phyloP scores from a whole-genome alignment of 805 yeast genomes.

The Scheffersomyces lignosus region DNA sequence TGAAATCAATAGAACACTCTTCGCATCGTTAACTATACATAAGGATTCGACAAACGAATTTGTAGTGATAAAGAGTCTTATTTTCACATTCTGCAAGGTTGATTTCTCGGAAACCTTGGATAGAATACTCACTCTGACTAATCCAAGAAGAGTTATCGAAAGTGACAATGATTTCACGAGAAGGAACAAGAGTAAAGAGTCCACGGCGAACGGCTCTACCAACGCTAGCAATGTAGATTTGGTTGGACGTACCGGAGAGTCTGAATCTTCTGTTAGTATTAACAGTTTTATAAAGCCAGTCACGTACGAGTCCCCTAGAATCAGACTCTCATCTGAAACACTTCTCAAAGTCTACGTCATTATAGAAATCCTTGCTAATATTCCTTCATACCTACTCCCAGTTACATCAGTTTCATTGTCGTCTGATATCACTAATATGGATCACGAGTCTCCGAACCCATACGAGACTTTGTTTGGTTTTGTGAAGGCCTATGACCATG shows the following conservation, averaged over 20 bases:
- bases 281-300: no score
- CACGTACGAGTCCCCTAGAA: slow-evolving; percentile 14
- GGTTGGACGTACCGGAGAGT: no score
- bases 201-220: no score
- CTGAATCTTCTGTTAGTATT: no score
- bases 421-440: slow-evolving; percentile 27
- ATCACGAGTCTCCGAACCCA: slow-evolving; percentile 19
- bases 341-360: slow-evolving; percentile 24
- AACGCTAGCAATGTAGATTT: slow-evolving; percentile 5
- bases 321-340: slow-evolving; percentile 27
- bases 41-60: slow-evolving; percentile 14
- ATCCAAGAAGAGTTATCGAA: slow-evolving; percentile 2
- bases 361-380: slow-evolving; percentile 22
- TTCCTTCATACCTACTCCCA: slow-evolving; percentile 22
- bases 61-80: slow-evolving; percentile 19
- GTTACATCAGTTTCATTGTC: slow-evolving; percentile 18
- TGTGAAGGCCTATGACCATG: slow-evolving; percentile 9
- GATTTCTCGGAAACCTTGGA: slow-evolving; percentile 21
- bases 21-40: slow-evolving; percentile 13
- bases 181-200: no score
- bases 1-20: slow-evolving; percentile 24
- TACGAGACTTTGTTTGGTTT: slow-evolving; percentile 16
- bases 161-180: no score
- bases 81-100: slow-evolving; percentile 22
- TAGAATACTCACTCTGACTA: slow-evolving; percentile 15